phyloP scores from a whole-genome alignment of 192 early-diverging fungal species.

The Linnemannia zychae region DNA sequence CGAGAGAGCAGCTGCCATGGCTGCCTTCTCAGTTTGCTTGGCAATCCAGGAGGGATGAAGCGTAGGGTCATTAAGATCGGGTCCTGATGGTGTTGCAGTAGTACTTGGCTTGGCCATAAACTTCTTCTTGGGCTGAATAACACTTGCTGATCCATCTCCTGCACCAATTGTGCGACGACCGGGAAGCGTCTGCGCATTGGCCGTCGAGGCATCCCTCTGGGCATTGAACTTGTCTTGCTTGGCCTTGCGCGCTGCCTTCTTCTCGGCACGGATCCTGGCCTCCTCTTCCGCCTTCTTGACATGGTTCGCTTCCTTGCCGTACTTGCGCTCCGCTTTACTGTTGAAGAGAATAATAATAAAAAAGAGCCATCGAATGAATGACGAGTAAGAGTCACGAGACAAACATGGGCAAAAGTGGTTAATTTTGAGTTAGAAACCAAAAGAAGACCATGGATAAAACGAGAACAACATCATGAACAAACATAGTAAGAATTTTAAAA shows the following conservation, averaged over 20 bases:
- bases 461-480: not conserved
- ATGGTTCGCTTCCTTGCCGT: conserved; percentile 71
- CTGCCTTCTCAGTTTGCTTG: conserved; percentile 56
- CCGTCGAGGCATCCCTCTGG: conserved; percentile 34
- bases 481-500: not conserved
- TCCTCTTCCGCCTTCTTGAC: conserved; percentile 64
- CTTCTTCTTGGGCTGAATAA: not conserved
- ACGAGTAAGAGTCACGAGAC: not conserved
- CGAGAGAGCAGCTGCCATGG: conserved; percentile 52
- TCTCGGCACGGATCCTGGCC: conserved; percentile 31
- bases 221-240: conserved; percentile 37
- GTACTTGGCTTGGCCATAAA: conserved; percentile 8
- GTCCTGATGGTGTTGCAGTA: conserved; percentile 9
- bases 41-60: conserved; percentile 55
- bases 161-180: conserved; percentile 38
- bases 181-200: conserved; percentile 39
- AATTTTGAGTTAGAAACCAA: not conserved
- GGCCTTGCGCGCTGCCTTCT: conserved; percentile 46
- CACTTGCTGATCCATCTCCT: conserved; percentile 44
- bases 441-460: too few species aligned
- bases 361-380: not conserved
- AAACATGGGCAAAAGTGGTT: not conserved
- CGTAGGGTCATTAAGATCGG: conserved; percentile 46
- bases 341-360: not conserved
- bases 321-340: conserved; percentile 61